Conservation (phyloP, 352 stramenopile species). For the Globisporangium echinulatum region DNA sequence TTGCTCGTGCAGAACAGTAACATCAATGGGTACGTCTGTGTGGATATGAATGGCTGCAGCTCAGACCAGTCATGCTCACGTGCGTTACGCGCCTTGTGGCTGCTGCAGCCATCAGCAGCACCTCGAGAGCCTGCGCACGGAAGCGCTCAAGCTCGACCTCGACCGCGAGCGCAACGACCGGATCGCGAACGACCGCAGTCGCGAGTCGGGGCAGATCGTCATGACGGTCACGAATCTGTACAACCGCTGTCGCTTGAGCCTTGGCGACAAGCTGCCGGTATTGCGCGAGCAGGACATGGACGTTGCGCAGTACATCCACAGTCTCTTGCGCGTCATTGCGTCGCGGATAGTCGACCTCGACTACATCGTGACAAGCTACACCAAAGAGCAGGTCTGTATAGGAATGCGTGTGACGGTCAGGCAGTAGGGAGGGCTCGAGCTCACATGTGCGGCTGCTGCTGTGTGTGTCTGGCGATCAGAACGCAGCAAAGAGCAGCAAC, state of each 20-base stretch:
- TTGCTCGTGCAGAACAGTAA: slow-evolving; percentile 82
- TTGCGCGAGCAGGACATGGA: slow-evolving; percentile 73
- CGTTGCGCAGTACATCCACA: slow-evolving; percentile 66
- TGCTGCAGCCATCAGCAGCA: slow-evolving; percentile 58
- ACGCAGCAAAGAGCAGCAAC: neutral
- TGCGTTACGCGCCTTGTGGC: neutral
- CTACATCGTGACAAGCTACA: slow-evolving; percentile 70
- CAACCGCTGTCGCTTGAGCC: slow-evolving; percentile 68
- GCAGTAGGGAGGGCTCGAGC: too few relatives aligned
- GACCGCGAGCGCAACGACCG: slow-evolving; percentile 72
- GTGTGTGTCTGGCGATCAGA: neutral
- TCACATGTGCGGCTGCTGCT: neutral
- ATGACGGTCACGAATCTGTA: slow-evolving; percentile 90
- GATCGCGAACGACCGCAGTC: slow-evolving; percentile 74
- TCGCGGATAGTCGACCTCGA: slow-evolving; percentile 82
- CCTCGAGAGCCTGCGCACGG: slow-evolving; percentile 63
- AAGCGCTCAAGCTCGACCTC: slow-evolving; percentile 76
- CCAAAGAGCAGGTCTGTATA: slow-evolving; percentile 38
- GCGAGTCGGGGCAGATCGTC: slow-evolving; percentile 87
- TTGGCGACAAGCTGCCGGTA: slow-evolving; percentile 68
- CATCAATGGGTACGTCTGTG: slow-evolving; percentile 43
- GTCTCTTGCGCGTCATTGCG: slow-evolving; percentile 70
- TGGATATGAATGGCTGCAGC: too few relatives aligned
- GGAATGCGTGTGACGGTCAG: neutral
- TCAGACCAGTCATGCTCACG: too few relatives aligned